These are phyloP conservation scores for Apiospora pterosperma DNA, from an alignment of 2,329 filamentous ascomycete genomes.

Conservation along the genomic window DNA sequence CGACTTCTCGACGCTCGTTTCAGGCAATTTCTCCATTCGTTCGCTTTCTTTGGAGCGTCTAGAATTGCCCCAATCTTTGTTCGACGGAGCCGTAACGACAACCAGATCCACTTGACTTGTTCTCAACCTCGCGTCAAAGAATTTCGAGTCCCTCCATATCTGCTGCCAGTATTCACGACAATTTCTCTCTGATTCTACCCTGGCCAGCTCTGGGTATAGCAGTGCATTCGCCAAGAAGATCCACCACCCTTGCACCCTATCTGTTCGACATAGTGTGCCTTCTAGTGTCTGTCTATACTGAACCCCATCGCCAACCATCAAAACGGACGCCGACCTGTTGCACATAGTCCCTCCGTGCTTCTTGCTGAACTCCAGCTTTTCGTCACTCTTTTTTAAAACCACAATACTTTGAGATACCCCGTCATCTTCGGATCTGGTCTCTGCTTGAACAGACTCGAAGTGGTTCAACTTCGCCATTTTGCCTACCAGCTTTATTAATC, in stretches of 20 bases:
- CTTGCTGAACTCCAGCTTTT: background rate
- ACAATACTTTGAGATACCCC: constrained; percentile 1
- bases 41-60: constrained; percentile 3
- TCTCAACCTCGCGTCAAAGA: constrained; percentile 1
- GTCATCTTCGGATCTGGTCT: constrained; percentile 5
- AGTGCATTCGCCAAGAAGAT: background rate
- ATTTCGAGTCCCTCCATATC: background rate
- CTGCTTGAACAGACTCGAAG: constrained; percentile 5
- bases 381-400: constrained; percentile 1
- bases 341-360: constrained; percentile 3
- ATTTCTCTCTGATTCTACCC: constrained; percentile 1
- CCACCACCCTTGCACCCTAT: constrained; percentile 1
- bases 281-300: background rate
- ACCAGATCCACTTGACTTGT: constrained; percentile 1
- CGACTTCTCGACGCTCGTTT: constrained; percentile 4
- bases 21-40: background rate
- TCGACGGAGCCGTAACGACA: constrained; percentile 4
- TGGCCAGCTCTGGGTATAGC: constrained; percentile 3
- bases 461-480: constrained; percentile 4
- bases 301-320: background rate
- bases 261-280: constrained; percentile 3
- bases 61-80: constrained; percentile 2
- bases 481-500: constrained; percentile 5
- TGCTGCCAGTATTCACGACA: background rate
- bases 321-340: constrained; percentile 1